Base-by-base conservation (phyloP, 129 eudicot species). In the Ambrosia trifida region DNA sequence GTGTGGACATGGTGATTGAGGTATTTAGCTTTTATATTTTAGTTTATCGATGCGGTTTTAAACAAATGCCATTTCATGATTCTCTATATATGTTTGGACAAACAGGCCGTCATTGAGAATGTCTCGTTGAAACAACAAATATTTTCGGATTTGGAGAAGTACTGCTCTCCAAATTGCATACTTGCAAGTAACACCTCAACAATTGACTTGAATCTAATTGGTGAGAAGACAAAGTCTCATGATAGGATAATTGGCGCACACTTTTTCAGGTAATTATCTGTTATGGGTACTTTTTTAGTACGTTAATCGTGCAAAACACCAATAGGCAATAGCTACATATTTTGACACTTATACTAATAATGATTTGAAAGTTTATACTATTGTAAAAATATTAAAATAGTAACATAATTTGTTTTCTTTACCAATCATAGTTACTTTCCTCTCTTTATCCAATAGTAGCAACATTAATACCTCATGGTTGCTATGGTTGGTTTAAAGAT, bases 1-100 rank as follows among this genome's bases (percentile, higher is more conserved):
- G 88, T 71, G 94, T 95, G 50, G 99, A 95, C 84, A 85, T 95
- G 94, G 97, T 95, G 51, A 95, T 95, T 64, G 97, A 95, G 97
- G 99, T 94, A 85, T 44, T 45, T 57, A 31, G 53, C 47, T 62
- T 57, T 32, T 62, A 16, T 18, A 17, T 30, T 36, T 16, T 59
- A 31, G 33, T 13, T 57, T 59, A 13, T 13, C 2, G 10, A 44
- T 4, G 9, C 3, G 19, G 47, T 8, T 57, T 24, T 20, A 3
- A 67, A 76, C 7, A 4, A 43, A 18, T 3, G 52, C 0, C 19
- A 31, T 40, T 40, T 11, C 14, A 64, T 33, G 47, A 36, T 36
- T 68, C n/a, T 44, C 2, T 31, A 8, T 74, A 11, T 13, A 33
- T 69, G n/a, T 60, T 36, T 76, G 32, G 49, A 47, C 18, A 50